phyloP scores from a whole-genome alignment of 2,329 filamentous ascomycete genomes.

The Aspergillus oerlinghausenensis region DNA sequence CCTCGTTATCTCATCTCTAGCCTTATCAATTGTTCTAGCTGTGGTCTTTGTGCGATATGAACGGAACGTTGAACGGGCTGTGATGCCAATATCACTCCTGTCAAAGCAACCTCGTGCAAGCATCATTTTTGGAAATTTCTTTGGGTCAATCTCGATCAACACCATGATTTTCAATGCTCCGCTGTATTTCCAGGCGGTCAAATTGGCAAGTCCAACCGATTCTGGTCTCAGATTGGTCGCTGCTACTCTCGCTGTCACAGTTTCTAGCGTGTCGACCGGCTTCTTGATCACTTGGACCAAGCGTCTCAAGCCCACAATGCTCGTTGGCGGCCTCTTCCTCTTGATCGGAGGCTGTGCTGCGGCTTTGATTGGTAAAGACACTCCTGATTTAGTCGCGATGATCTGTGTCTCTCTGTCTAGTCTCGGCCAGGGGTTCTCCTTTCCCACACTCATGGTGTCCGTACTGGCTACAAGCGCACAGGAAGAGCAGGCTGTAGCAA shows the following conservation, averaged over 20 bases:
- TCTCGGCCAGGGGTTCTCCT: constrained; percentile 60
- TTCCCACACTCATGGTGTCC: constrained; percentile 60
- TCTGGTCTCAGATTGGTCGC: constrained; percentile 69
- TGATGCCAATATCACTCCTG: constrained; percentile 48
- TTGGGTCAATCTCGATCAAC: constrained; percentile 46
- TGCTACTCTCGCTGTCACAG: constrained; percentile 55
- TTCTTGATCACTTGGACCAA: constrained; percentile 59
- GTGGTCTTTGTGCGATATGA: constrained; percentile 40
- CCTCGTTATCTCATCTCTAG: constrained; percentile 45
- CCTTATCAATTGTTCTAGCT: constrained; percentile 36
- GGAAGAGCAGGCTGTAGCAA: constrained; percentile 63
- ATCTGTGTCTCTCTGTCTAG: constrained; percentile 54
- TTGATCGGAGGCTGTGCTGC: constrained; percentile 51
- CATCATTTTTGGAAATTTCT: constrained; percentile 51
- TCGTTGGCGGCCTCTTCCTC: constrained; percentile 47
- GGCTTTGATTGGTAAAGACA: constrained; percentile 46
- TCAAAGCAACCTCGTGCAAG: constrained; percentile 44
- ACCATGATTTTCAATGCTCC: constrained; percentile 66
- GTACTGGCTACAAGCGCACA: constrained; percentile 58
- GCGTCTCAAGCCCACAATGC: constrained; percentile 56
- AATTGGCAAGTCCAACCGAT: constrained; percentile 62
- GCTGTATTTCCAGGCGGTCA: constrained; percentile 71
- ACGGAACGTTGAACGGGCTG: constrained; percentile 42
- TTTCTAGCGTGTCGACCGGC: constrained; percentile 54
- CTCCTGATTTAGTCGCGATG: constrained; percentile 52